Conservation (phyloP, 768 basidiomycete species). For the Amanita pallidorosea region DNA sequence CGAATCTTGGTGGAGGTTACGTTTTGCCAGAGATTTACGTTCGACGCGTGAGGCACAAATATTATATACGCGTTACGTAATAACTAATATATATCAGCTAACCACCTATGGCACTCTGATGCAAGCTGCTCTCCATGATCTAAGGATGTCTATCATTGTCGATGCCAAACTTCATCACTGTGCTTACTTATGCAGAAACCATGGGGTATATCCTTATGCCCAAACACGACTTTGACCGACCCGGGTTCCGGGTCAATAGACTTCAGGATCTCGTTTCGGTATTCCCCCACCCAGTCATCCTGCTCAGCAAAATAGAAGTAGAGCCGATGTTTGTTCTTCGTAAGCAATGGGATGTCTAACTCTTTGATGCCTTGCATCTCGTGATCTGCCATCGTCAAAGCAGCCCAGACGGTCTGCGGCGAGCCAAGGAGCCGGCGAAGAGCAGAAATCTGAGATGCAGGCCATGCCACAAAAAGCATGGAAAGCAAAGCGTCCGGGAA, state of each 20-base stretch:
- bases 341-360: slow-evolving; percentile 37
- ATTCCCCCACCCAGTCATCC: slow-evolving; percentile 63
- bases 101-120: slow-evolving; percentile 24
- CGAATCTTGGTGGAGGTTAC: not conserved
- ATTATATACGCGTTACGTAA: not conserved
- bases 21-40: not conserved
- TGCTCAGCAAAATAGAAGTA: slow-evolving; percentile 48
- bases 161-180: not conserved
- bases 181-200: slow-evolving; percentile 65
- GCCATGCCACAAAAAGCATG: slow-evolving; percentile 39
- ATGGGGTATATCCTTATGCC: slow-evolving; percentile 44
- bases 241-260: slow-evolving; percentile 24
- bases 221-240: slow-evolving; percentile 30
- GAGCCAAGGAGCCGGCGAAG: slow-evolving; percentile 41
- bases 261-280: slow-evolving; percentile 33
- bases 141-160: slow-evolving; percentile 12
- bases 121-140: slow-evolving; percentile 45
- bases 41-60: not conserved
- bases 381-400: slow-evolving; percentile 51
- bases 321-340: slow-evolving; percentile 24
- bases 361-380: slow-evolving; percentile 56
- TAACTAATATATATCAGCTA: not conserved
- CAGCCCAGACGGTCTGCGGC: slow-evolving; percentile 37
- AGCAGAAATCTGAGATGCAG: slow-evolving; percentile 31
- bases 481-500: slow-evolving; percentile 27